Conservation (phyloP, 805 yeast species). For the Lipomyces lipofer region DNA sequence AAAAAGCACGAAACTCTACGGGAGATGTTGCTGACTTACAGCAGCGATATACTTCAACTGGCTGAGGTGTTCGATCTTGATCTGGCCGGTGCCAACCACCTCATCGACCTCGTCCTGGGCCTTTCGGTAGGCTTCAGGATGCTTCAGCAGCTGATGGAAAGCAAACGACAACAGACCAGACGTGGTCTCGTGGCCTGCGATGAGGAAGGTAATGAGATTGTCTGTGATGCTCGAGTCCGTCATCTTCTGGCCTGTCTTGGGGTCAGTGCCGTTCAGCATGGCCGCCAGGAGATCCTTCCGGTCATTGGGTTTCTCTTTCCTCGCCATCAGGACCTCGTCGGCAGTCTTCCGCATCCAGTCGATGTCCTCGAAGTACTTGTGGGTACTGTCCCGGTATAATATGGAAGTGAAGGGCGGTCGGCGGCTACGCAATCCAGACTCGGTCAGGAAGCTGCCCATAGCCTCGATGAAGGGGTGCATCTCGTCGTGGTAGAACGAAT, state of each 20-base stretch:
- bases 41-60: conserved; percentile 4
- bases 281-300: conserved; percentile 3
- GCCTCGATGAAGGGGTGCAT: conserved; percentile 4
- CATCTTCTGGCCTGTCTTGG: neutral
- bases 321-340: conserved; percentile 2
- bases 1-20: neutral
- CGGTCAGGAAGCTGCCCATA: conserved; percentile 3
- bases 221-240: conserved; percentile 1
- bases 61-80: conserved; percentile 1
- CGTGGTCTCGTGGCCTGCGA: conserved; percentile 3
- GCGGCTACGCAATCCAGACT: neutral
- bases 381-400: neutral
- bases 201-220: conserved; percentile 4
- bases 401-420: conserved; percentile 1
- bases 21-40: conserved; percentile 2
- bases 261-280: conserved; percentile 2
- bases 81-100: conserved; percentile 3
- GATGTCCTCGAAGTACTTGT: conserved; percentile 1
- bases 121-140: conserved; percentile 1
- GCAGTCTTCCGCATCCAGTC: conserved; percentile 1
- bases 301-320: neutral
- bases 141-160: neutral
- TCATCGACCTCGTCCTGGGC: conserved; percentile 1
- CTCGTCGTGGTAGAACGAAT: conserved; percentile 1
- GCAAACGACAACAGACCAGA: conserved; percentile 3